These are phyloP conservation scores for Centrapalus pauciflorus DNA, from an alignment of 129 eudicot genomes.

Conservation along the genomic window DNA sequence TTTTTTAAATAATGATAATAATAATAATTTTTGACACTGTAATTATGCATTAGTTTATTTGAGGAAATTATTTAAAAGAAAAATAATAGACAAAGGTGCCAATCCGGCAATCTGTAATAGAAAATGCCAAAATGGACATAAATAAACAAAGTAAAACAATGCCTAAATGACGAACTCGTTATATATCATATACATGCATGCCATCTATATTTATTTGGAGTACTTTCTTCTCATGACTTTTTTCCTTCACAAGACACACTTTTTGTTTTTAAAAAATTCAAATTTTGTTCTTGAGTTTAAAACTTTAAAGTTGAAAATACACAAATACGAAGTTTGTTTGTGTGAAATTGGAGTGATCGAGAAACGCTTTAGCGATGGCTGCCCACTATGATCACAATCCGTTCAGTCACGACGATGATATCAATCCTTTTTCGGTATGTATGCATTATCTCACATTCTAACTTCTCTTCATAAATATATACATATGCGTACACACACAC, in stretches of 20 bases:
- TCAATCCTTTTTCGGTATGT: conserved; percentile 29
- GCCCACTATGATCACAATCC: conserved; percentile 23
- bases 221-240: background rate
- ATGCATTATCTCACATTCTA: background rate
- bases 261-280: background rate
- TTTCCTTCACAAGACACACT: background rate
- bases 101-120: conserved; percentile 10
- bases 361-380: conserved; percentile 7
- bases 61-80: no score
- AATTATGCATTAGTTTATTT: no score
- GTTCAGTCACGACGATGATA: conserved; percentile 23
- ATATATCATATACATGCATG: background rate
- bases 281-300: background rate
- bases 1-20: no score
- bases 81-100: conserved; percentile 9
- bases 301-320: background rate
- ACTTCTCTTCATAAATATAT: background rate
- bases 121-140: background rate
- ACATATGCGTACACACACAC: background rate
- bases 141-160: conserved; percentile 8
- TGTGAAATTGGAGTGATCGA: conserved; percentile 1
- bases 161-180: background rate
- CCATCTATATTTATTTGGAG: background rate
- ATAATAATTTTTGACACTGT: no score
- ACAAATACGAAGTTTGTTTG: background rate